These are phyloP conservation scores for Phialophora tarda DNA, from an alignment of 2,329 filamentous ascomycete species.

Conservation along the genomic window DNA sequence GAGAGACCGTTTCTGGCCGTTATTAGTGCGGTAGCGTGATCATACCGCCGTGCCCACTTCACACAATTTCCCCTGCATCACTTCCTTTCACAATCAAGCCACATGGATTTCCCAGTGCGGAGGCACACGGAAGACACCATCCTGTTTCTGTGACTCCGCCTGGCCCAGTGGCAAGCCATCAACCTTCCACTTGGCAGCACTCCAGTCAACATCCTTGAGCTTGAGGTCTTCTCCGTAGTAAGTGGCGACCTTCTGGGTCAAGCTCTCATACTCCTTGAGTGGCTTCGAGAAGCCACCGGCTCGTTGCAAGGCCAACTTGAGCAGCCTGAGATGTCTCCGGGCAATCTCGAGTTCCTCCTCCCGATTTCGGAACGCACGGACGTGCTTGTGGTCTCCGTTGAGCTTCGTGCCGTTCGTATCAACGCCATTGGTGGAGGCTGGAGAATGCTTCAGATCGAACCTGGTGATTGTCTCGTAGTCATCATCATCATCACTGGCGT, in stretches of 20 bases:
- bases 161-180: constrained; percentile 55
- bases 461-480: constrained; percentile 18
- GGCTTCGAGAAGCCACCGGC: constrained; percentile 54
- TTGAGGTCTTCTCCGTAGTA: constrained; percentile 45
- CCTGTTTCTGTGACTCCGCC: constrained; percentile 46
- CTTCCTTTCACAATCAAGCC: constrained; percentile 1
- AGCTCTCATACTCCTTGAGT: constrained; percentile 53
- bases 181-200: constrained; percentile 56
- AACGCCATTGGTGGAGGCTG: constrained; percentile 11
- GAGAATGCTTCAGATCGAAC: constrained; percentile 8
- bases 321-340: constrained; percentile 47
- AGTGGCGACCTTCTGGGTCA: constrained; percentile 15
- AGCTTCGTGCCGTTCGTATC: constrained; percentile 1
- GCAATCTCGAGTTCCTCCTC: constrained; percentile 44
- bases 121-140: constrained; percentile 17
- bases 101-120: constrained; percentile 14
- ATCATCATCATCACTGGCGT: constrained; percentile 22
- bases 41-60: background rate
- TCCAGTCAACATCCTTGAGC: constrained; percentile 44
- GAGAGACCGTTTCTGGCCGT: background rate
- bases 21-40: background rate
- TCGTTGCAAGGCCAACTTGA: constrained; percentile 50
- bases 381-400: constrained; percentile 36
- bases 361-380: constrained; percentile 29
- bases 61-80: background rate